phyloP scores from a whole-genome alignment of 768 basidiomycete genomes.

The Podaxis carcinomalis region DNA sequence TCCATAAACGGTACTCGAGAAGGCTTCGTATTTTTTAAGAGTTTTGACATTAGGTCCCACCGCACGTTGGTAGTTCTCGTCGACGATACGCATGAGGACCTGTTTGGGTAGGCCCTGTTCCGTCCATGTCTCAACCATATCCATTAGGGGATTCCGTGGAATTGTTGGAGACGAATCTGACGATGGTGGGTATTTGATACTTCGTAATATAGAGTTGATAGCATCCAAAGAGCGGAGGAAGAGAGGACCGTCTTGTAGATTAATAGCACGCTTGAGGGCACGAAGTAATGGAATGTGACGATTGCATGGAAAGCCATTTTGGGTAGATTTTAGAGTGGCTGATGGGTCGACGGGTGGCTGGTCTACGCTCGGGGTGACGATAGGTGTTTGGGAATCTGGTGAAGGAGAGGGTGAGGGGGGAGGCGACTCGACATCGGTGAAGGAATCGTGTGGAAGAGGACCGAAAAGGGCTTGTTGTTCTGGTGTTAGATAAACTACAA shows the following conservation, averaged over 20 bases:
- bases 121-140: conserved; percentile 46
- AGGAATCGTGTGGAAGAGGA: conserved; percentile 48
- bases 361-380: conserved; percentile 22
- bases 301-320: conserved; percentile 19
- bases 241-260: conserved; percentile 64
- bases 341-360: conserved; percentile 25
- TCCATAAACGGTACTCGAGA: conserved; percentile 85
- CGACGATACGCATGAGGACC: conserved; percentile 71
- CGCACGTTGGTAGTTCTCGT: conserved; percentile 90
- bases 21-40: conserved; percentile 76
- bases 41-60: conserved; percentile 87
- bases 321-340: conserved; percentile 25
- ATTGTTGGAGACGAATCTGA: conserved; percentile 43
- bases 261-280: conserved; percentile 64
- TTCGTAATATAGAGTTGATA: conserved; percentile 59
- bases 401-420: conserved; percentile 28
- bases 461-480: conserved; percentile 66
- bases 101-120: conserved; percentile 53
- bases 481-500: conserved; percentile 56
- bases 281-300: conserved; percentile 40
- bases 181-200: conserved; percentile 62
- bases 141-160: conserved; percentile 45
- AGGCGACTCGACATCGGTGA: conserved; percentile 35
- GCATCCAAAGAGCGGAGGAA: conserved; percentile 59
- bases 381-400: conserved; percentile 30